Percentiles rank a stretch among this genome's conserved stretches.
phyloP scores from a whole-genome alignment of 257 asterid species.

The Capsicum rhomboideum region DNA sequence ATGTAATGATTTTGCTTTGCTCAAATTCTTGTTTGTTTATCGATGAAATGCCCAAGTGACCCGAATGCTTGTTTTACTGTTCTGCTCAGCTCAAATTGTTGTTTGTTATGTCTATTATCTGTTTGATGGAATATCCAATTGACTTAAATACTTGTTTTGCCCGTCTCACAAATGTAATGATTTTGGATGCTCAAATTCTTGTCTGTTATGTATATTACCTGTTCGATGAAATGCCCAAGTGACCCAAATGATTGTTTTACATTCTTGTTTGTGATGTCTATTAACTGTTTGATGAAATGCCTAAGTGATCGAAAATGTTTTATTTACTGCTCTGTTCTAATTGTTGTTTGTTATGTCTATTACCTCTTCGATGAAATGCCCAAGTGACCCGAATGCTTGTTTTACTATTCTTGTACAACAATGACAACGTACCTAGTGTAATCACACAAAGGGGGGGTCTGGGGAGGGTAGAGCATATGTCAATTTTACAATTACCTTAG shows the following conservation, averaged over 20 bases:
- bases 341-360: background rate
- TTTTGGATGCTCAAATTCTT: background rate
- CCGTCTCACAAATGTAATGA: constrained; percentile 17
- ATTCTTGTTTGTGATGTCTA: background rate
- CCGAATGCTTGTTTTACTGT: constrained; percentile 6
- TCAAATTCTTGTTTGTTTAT: background rate
- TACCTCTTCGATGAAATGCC: constrained; percentile 16
- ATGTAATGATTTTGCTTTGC: background rate
- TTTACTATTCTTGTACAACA: no score
- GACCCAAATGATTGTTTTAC: no score
- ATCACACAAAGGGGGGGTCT: no score
- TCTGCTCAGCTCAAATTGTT: constrained; percentile 9
- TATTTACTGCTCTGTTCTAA: background rate
- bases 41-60: constrained; percentile 26
- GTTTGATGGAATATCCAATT: constrained; percentile 22
- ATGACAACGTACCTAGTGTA: no score
- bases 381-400: background rate
- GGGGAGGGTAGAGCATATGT: no score
- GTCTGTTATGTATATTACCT: background rate
- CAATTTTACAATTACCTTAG: no score
- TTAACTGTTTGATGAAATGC: constrained; percentile 17
- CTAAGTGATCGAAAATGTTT: background rate
- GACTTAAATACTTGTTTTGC: constrained; percentile 51
- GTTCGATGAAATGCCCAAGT: constrained; percentile 24
- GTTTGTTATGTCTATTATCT: background rate